Evolutionary conservation across 2,329 filamentous ascomycete species (phyloP), one percentile per base, ranked within the genome.

Genomic region (Curvularia sp.): DNA sequence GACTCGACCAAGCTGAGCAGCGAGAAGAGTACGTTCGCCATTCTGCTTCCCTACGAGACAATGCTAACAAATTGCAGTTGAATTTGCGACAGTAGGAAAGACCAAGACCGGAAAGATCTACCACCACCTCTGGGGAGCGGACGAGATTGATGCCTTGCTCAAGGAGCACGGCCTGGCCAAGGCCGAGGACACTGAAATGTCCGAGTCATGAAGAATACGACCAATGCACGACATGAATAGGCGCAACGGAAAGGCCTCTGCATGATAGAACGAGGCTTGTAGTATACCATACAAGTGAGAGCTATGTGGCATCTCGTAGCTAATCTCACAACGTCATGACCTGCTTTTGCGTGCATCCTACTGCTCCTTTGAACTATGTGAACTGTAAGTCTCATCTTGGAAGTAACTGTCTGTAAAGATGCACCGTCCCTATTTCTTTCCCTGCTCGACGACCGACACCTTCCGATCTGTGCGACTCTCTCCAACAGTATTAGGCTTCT

Each of bases 1-100:
- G 95, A 99, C 79, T 97, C 93, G 54, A 98, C 94, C 53, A 99
- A 97, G 85, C 82, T 99, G 76, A 97, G 93, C 83, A 97, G 93
- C 76, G 95, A 99, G 86, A 99, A 99, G 87, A 97, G 93, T 97
- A 82, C 79, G 91, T 84, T 43, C 21, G 9, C n/a, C 2, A 41
- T 25, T 25, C 18, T 10, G 13, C 21, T 45, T n/a, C 10, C 12
- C 18, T 28, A 36, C 13, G 43, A 49, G 67, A 8, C n/a, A 39
- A 7, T 48, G 51, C 69, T 76, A 68, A 75, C 67, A 55, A 55
- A 15, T 39, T 13, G 27, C 69, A 97, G 93, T 99, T 76, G 95
- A 99, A 77, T 99, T 99, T 75, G 96, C 95, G 68, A 99, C 96
- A 30, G 94, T 99, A 61, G 96, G 95, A 70, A 92, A 93, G 82